phyloP scores from a whole-genome alignment of 768 basidiomycete genomes.

The Pleurotus platypus region DNA sequence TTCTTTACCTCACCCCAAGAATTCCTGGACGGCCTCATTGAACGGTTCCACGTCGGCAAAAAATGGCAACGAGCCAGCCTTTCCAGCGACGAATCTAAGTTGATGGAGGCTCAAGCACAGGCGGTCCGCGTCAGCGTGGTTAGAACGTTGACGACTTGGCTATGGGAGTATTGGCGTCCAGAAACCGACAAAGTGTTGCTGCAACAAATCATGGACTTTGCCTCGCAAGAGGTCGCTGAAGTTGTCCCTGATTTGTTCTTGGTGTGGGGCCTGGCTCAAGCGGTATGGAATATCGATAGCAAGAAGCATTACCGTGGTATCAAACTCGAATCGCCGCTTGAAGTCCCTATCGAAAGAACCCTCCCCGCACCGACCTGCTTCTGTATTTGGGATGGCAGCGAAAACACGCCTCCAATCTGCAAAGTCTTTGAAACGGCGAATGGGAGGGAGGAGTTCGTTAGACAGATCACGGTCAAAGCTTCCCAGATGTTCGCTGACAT shows the following conservation, averaged over 20 bases:
- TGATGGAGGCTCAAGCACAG: constrained; percentile 36
- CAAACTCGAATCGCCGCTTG: not conserved
- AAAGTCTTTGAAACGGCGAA: constrained; percentile 30
- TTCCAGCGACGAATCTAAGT: constrained; percentile 27
- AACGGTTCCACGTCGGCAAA: constrained; percentile 41
- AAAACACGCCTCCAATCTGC: constrained; percentile 20
- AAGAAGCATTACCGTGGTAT: constrained; percentile 6
- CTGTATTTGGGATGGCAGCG: constrained; percentile 13
- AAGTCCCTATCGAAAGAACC: not conserved
- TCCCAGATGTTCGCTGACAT: constrained; percentile 35
- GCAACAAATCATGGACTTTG: constrained; percentile 7
- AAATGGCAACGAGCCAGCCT: constrained; percentile 24
- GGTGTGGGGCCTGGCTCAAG: constrained; percentile 3
- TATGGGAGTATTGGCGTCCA: constrained; percentile 66
- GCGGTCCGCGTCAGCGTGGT: constrained; percentile 57
- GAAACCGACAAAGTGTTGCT: constrained; percentile 43
- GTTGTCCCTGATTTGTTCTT: not conserved
- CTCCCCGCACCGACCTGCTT: constrained; percentile 19
- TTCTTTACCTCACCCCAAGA: constrained; percentile 53
- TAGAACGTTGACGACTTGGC: constrained; percentile 64
- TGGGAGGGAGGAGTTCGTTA: constrained; percentile 40
- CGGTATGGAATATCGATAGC: constrained; percentile 8
- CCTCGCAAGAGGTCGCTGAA: not conserved
- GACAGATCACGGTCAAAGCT: constrained; percentile 37
- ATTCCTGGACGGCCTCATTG: constrained; percentile 34